Percentiles rank a stretch among this genome's conserved stretches.
phyloP scores from a whole-genome alignment of 2,329 filamentous ascomycete species.

The Exophiala xenobiotica region DNA sequence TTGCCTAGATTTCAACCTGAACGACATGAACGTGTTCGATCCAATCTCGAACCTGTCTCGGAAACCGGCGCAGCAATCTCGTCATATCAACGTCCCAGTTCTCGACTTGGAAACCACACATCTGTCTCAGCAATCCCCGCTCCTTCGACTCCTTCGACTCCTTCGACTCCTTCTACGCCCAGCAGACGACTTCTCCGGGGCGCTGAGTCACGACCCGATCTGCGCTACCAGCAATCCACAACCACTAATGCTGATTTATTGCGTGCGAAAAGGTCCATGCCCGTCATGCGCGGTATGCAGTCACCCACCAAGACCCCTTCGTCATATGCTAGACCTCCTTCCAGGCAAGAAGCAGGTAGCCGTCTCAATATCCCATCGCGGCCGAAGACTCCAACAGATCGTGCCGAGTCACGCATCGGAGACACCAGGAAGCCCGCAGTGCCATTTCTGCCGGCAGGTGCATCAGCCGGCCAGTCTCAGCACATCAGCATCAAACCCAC shows the following conservation, averaged over 20 bases:
- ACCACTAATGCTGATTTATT: slow-evolving; percentile 56
- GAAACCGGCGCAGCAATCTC: slow-evolving; percentile 76
- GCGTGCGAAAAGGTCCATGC: slow-evolving; percentile 61
- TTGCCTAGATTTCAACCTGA: slow-evolving; percentile 67
- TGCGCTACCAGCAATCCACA: slow-evolving; percentile 41
- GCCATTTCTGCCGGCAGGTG: slow-evolving; percentile 78
- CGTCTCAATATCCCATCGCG: slow-evolving; percentile 42
- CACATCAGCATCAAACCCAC: slow-evolving; percentile 71
- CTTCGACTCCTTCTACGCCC: slow-evolving; percentile 59
- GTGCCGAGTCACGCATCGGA: slow-evolving; percentile 41
- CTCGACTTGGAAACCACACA: slow-evolving; percentile 65
- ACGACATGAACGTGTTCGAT: slow-evolving; percentile 67
- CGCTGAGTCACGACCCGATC: slow-evolving; percentile 38
- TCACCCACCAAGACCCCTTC: slow-evolving; percentile 33
- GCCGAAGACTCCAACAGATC: slow-evolving; percentile 69
- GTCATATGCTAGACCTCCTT: slow-evolving; percentile 40
- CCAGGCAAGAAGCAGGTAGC: slow-evolving; percentile 39
- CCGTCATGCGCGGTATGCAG: slow-evolving; percentile 52
- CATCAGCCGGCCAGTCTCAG: slow-evolving; percentile 71
- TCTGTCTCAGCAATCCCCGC: slow-evolving; percentile 62
- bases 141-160: slow-evolving; percentile 60
- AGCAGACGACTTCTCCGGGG: slow-evolving; percentile 58
- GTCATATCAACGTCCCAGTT: slow-evolving; percentile 63
- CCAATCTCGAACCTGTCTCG: slow-evolving; percentile 86
- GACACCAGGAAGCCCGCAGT: slow-evolving; percentile 59